These are phyloP conservation scores for Cordyceps javanica DNA, from an alignment of 2,329 filamentous ascomycete genomes.

Conservation along the genomic window DNA sequence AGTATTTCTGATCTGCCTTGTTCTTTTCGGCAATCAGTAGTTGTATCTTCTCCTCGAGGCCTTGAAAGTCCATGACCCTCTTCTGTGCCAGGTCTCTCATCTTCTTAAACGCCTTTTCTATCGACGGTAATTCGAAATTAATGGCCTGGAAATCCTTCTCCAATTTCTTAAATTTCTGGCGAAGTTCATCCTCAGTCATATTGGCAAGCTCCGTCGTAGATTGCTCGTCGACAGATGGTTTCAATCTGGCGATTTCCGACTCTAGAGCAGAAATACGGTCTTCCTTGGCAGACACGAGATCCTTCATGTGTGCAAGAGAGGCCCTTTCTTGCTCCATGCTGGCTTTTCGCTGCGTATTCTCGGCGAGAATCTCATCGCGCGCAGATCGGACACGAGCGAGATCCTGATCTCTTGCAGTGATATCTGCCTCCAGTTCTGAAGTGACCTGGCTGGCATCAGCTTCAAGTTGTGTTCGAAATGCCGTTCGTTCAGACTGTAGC, in stretches of 20 bases:
- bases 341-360: slow-evolving; percentile 72
- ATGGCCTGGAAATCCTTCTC: slow-evolving; percentile 78
- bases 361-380: slow-evolving; percentile 79
- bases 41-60: slow-evolving; percentile 71
- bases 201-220: slow-evolving; percentile 45
- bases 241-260: slow-evolving; percentile 69
- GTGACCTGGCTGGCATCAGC: slow-evolving; percentile 68
- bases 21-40: slow-evolving; percentile 80
- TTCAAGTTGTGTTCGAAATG: slow-evolving; percentile 75
- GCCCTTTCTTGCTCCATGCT: slow-evolving; percentile 69
- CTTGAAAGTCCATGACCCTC: slow-evolving; percentile 72
- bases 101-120: slow-evolving; percentile 88
- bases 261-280: slow-evolving; percentile 77
- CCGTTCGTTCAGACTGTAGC: slow-evolving; percentile 75
- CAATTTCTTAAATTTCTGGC: slow-evolving; percentile 65
- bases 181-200: slow-evolving; percentile 64
- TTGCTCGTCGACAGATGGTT: slow-evolving; percentile 39
- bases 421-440: slow-evolving; percentile 73
- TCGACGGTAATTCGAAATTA: slow-evolving; percentile 78
- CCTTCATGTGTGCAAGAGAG: slow-evolving; percentile 67
- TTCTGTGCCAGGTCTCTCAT: slow-evolving; percentile 77
- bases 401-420: slow-evolving; percentile 76
- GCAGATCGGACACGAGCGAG: slow-evolving; percentile 77
- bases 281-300: slow-evolving; percentile 72
- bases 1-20: slow-evolving; percentile 97